Conservation (phyloP, 2,329 filamentous ascomycete genomes). For the Pyricularia grisea region DNA sequence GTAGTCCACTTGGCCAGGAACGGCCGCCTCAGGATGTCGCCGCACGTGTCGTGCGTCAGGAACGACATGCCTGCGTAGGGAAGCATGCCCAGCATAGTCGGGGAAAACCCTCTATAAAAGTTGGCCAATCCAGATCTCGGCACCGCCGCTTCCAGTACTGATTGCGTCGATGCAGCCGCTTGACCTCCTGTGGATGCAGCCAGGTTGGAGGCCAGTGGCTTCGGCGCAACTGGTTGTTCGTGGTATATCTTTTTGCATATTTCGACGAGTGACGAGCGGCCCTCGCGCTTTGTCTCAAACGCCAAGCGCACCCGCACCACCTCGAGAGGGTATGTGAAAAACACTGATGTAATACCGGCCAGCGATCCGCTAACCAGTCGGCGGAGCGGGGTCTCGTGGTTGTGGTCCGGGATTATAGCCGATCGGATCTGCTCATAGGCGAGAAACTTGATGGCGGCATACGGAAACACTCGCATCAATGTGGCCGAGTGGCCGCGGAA, state of each 20-base stretch:
- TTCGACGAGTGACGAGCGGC: conserved; percentile 58
- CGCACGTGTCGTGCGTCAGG: conserved; percentile 83
- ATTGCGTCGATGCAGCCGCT: conserved; percentile 26
- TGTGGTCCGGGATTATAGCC: conserved; percentile 58
- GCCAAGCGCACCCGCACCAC: conserved; percentile 86
- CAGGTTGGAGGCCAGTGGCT: conserved; percentile 17
- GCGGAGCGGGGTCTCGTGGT: conserved; percentile 72
- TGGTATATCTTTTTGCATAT: conserved; percentile 84
- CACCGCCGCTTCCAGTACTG: conserved; percentile 34
- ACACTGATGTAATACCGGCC: conserved; percentile 82
- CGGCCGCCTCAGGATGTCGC: conserved; percentile 70
- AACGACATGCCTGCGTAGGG: conserved; percentile 96
- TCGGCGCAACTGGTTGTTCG: conserved; percentile 48
- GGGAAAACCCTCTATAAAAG: conserved; percentile 90
- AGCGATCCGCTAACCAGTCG: conserved; percentile 65
- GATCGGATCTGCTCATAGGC: conserved; percentile 94
- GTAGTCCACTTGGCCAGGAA: conserved; percentile 64
- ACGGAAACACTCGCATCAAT: conserved; percentile 88
- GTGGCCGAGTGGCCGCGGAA: conserved; percentile 95
- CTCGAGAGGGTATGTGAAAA: conserved; percentile 93
- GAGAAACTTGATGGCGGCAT: conserved; percentile 95
- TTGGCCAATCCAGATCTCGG: conserved; percentile 64
- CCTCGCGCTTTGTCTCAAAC: conserved; percentile 78
- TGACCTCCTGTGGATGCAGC: conserved; percentile 29
- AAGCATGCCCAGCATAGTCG: conserved; percentile 88